Conservation (phyloP, 345 rosid species). For the Chamaenerion angustifolium region DNA sequence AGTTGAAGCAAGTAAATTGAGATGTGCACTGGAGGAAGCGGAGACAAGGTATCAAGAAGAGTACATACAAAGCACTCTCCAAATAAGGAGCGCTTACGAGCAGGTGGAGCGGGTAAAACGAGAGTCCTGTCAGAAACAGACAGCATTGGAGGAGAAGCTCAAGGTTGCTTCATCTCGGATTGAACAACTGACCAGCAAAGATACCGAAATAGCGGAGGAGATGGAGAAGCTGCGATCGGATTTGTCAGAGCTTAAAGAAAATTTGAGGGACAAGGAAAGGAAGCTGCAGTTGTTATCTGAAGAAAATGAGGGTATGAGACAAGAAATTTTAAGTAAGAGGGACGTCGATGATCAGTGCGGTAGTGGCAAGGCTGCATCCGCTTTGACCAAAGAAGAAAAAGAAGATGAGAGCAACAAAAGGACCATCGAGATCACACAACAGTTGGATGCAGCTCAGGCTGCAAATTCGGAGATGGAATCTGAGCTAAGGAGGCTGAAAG, state of each 20-base stretch:
- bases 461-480: conserved; percentile 77
- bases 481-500: conserved; percentile 81
- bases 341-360: no score
- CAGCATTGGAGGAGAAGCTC: conserved; percentile 39
- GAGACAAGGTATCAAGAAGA: conserved; percentile 84
- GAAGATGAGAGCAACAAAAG: conserved; percentile 57
- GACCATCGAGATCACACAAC: conserved; percentile 45
- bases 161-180: conserved; percentile 25
- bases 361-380: no score
- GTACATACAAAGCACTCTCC: conserved; percentile 73
- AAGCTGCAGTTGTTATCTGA: conserved; percentile 32
- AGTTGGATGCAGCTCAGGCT: conserved; percentile 70
- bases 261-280: conserved; percentile 35
- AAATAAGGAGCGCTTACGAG: conserved; percentile 74
- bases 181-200: conserved; percentile 35
- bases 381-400: no score
- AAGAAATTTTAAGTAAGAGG: conserved; percentile 35
- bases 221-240: conserved; percentile 44
- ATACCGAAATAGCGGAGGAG: no score
- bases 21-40: conserved; percentile 52
- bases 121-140: conserved; percentile 42
- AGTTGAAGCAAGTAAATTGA: conserved; percentile 47
- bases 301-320: conserved; percentile 41
- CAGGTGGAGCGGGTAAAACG: conserved; percentile 44
- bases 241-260: conserved; percentile 37